phyloP scores from a whole-genome alignment of 805 yeast species.

The Kodamaea laetipori region DNA sequence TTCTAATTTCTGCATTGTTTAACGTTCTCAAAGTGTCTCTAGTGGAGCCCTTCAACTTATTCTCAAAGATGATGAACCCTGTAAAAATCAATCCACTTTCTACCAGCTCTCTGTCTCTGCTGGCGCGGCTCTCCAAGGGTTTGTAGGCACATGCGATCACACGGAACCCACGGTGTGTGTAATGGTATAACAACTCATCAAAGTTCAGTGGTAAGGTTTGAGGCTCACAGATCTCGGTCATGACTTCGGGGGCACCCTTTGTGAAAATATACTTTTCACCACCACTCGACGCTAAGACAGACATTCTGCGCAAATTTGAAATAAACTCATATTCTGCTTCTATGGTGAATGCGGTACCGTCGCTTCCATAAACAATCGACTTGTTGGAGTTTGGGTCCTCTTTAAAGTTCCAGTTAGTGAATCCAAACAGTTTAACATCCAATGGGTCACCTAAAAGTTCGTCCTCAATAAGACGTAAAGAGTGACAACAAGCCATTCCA shows the following conservation, averaged over 20 bases:
- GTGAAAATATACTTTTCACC: conserved; percentile 47
- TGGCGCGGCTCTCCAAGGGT: conserved; percentile 17
- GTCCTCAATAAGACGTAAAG: conserved; percentile 74
- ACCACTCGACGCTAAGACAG: conserved; percentile 53
- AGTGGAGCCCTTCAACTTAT: conserved; percentile 77
- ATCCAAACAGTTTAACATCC: conserved; percentile 91
- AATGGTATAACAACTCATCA: conserved; percentile 71
- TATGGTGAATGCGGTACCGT: conserved; percentile 27
- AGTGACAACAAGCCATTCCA: conserved; percentile 80
- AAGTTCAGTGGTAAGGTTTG: conserved; percentile 73
- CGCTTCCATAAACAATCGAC: conserved; percentile 13
- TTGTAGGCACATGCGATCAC: conserved; percentile 93
- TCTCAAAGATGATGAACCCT: conserved; percentile 92
- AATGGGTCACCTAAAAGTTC: conserved; percentile 92
- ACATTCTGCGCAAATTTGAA: conserved; percentile 85
- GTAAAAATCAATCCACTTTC: conserved; percentile 72
- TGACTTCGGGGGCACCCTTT: conserved; percentile 97
- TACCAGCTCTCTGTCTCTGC: conserved; percentile 54
- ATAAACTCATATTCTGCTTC: conserved; percentile 75
- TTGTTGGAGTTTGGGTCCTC: conserved; percentile 58
- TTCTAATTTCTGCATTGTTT: conserved; percentile 69
- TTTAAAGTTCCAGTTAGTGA: conserved; percentile 72
- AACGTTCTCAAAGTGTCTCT: conserved; percentile 59
- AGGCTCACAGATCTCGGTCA: conserved; percentile 72
- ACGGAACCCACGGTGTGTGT: conserved; percentile 92